Evolutionary conservation across 371 early-diverging fungal genomes (phyloP), one percentile per base, ranked within the genome.

Genomic region (Rhizopus delemar): DNA sequence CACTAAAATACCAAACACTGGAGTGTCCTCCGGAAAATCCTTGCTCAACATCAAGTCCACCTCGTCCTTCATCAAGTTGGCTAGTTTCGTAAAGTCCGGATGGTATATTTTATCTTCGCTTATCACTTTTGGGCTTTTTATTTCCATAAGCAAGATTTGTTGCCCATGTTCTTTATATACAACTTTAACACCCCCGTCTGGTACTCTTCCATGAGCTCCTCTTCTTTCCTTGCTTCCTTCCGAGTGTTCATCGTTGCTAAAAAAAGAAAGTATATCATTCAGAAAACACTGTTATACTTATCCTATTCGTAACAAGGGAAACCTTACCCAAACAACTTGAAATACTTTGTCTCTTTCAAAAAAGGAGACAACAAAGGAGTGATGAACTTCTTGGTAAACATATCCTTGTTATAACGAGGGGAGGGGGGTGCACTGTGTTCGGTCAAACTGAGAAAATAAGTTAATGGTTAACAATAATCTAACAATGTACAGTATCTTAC

Each of bases 1-100:
- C 13, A 56, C 2, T 15, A 56, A 46, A 56, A 56, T 33, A 9
- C 45, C 33, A 56, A 56, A 56, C 8, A 56, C 46, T 5, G 56
- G 56, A 32, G 36, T 34, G n/a, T 56, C 56, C 31, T 50, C 50
- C n/a, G n/a, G 13, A 38, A n/a, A 52, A 15, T 35, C 8, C 29
- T 38, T 46, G 38, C 31, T 33, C n/a, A 57, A 9, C 41, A 31
- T 41, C 51, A 32, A 50, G 29, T 36, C 48, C 12, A 48, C 3
- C 45, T 52, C 52, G 32, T 52, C 52, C 28, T 52, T 52, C 52
- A 36, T 35, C 16, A 52, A 22, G 16, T 52, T 52, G 2, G 4
- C 36, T 39, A 38, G 53, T 28, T 52, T 38, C 0, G 28, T 28
- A 39, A 52, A 39, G 12, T 52, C 53, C 3, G 39, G 39, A 28